Conservation (phyloP, 495 filamentous ascomycete genomes). For the Penicillium manginii region DNA sequence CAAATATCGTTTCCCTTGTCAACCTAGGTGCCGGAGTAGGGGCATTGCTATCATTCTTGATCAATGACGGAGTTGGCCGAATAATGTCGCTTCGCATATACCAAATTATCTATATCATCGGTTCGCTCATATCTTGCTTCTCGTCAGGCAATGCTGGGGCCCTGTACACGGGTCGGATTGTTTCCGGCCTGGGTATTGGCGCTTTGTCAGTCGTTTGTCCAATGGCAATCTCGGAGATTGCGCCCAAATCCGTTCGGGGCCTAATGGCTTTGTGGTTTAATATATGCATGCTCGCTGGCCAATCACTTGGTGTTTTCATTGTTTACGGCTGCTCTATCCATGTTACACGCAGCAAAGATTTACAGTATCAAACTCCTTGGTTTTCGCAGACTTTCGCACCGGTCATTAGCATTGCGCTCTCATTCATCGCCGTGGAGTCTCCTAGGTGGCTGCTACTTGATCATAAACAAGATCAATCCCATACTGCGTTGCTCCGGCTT, state of each 20-base stretch:
- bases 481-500: slow-evolving; percentile 55
- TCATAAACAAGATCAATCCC: slow-evolving; percentile 57
- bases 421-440: slow-evolving; percentile 68
- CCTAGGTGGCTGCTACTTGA: slow-evolving; percentile 70
- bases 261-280: slow-evolving; percentile 21
- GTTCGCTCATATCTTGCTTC: slow-evolving; percentile 12
- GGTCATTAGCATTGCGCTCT: slow-evolving; percentile 59
- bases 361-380: slow-evolving; percentile 21
- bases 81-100: slow-evolving; percentile 22
- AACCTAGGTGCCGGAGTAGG: slow-evolving; percentile 22
- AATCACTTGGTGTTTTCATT: slow-evolving; percentile 6
- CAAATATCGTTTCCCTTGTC: slow-evolving; percentile 26
- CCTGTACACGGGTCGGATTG: slow-evolving; percentile 19
- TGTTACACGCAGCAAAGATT: slow-evolving; percentile 5
- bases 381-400: slow-evolving; percentile 11
- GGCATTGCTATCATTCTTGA: slow-evolving; percentile 21
- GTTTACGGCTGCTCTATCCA: slow-evolving; percentile 15
- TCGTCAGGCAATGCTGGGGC: slow-evolving; percentile 3
- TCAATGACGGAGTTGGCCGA: slow-evolving; percentile 25
- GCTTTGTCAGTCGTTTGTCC: slow-evolving; percentile 15
- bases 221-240: slow-evolving; percentile 22
- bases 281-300: slow-evolving; percentile 14
- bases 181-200: slow-evolving; percentile 25
- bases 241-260: slow-evolving; percentile 16
- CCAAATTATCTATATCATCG: slow-evolving; percentile 19